phyloP scores from a whole-genome alignment of 768 basidiomycete genomes.

The Boletus tomentosulus region DNA sequence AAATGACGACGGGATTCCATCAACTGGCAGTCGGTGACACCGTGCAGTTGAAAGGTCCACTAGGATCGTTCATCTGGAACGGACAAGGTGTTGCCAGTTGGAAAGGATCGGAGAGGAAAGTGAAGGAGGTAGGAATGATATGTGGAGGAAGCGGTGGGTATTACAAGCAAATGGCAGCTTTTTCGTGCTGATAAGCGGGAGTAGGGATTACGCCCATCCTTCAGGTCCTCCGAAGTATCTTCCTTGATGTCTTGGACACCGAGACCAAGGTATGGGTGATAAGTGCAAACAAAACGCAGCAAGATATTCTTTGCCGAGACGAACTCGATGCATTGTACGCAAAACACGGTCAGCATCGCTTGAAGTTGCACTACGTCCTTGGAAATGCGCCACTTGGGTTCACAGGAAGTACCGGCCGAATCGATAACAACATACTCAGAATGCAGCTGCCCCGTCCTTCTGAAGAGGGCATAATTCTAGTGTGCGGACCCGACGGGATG shows the following conservation, averaged over 20 bases:
- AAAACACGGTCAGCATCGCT: constrained; percentile 27
- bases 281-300: constrained; percentile 42
- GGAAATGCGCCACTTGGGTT: constrained; percentile 33
- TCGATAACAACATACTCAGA: constrained; percentile 36
- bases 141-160: constrained; percentile 52
- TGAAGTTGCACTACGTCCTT: constrained; percentile 44
- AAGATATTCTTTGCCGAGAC: constrained; percentile 48
- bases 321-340: constrained; percentile 42
- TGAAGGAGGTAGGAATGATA: constrained; percentile 47
- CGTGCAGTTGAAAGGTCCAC: constrained; percentile 56
- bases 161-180: background rate
- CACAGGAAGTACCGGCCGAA: constrained; percentile 39
- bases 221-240: constrained; percentile 48
- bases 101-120: constrained; percentile 32
- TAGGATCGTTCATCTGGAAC: constrained; percentile 53
- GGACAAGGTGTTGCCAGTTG: constrained; percentile 38
- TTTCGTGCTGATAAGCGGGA: background rate
- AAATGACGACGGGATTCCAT: constrained; percentile 47
- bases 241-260: constrained; percentile 36
- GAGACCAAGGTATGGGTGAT: constrained; percentile 44
- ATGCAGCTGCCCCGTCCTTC: constrained; percentile 39
- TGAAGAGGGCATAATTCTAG: constrained; percentile 38
- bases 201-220: constrained; percentile 54
- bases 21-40: constrained; percentile 46
- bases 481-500: constrained; percentile 49